A percentile compares a stretch with the other conserved stretches of the same genome.
These are phyloP conservation scores for Acarospora socialis DNA, from an alignment of 2,329 filamentous ascomycete genomes.

Conservation along the genomic window DNA sequence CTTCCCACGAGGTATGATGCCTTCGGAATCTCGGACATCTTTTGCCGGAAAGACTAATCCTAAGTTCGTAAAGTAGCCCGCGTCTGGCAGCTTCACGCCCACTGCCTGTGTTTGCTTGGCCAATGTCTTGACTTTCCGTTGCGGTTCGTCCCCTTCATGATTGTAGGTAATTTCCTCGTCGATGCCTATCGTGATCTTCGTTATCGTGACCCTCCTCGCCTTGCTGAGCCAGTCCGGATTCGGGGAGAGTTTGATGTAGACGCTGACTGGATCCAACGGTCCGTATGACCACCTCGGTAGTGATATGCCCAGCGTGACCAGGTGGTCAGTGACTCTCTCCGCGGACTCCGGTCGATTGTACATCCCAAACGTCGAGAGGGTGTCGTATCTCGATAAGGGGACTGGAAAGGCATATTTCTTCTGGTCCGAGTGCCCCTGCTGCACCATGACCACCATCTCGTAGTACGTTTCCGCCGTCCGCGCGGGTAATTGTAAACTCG, in stretches of 20 bases:
- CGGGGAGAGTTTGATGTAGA: constrained; percentile 86
- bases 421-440: constrained; percentile 75
- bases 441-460: constrained; percentile 88
- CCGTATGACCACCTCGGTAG: constrained; percentile 94
- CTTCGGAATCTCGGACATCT: constrained; percentile 73
- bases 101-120: constrained; percentile 72
- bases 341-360: constrained; percentile 92
- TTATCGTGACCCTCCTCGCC: constrained; percentile 80
- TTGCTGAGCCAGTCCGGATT: constrained; percentile 87
- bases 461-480: constrained; percentile 95
- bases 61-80: constrained; percentile 84
- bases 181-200: constrained; percentile 83
- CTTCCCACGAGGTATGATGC: constrained; percentile 72
- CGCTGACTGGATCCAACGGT: constrained; percentile 83
- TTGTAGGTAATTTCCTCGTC: constrained; percentile 99
- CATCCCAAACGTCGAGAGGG: constrained; percentile 96
- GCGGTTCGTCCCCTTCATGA: constrained; percentile 88
- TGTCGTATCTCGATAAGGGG: constrained; percentile 86
- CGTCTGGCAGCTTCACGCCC: constrained; percentile 72
- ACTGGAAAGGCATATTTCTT: constrained; percentile 86
- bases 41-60: constrained; percentile 83
- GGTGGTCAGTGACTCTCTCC: constrained; percentile 71
- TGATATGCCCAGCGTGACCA: constrained; percentile 83
- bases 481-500: constrained; percentile 77
- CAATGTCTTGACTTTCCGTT: constrained; percentile 75